phyloP scores from a whole-genome alignment of 257 asterid genomes.

The Leonotis leonurus region DNA sequence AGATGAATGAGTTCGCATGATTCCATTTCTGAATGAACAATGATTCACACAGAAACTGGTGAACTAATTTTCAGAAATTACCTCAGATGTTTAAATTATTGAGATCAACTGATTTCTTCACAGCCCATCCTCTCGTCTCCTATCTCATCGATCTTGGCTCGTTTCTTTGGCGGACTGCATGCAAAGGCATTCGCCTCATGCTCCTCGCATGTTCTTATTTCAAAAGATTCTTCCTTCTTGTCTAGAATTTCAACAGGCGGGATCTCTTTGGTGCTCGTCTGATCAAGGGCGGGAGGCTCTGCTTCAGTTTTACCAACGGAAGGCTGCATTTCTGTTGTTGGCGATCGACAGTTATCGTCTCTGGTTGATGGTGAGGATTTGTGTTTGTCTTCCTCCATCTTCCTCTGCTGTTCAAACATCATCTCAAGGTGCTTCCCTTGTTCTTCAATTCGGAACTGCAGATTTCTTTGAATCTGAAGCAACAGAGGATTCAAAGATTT shows the following conservation, averaged over 20 bases:
- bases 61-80: too few species aligned
- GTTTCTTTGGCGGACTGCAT: slow-evolving; percentile 34
- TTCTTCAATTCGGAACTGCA: slow-evolving; percentile 88
- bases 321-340: slow-evolving; percentile 18
- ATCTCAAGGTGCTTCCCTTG: slow-evolving; percentile 73
- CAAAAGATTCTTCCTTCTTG: slow-evolving; percentile 21
- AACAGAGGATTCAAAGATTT: neutral
- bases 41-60: too few species aligned
- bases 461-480: slow-evolving; percentile 74
- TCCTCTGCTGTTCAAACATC: slow-evolving; percentile 73
- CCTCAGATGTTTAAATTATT: slow-evolving; percentile 5
- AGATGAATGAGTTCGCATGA: neutral
- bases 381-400: slow-evolving; percentile 47
- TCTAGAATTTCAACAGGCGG: slow-evolving; percentile 12
- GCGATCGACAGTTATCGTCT: slow-evolving; percentile 25
- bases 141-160: slow-evolving; percentile 41
- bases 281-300: slow-evolving; percentile 27
- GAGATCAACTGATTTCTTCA: neutral
- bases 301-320: slow-evolving; percentile 14
- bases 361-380: slow-evolving; percentile 32
- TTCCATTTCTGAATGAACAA: slow-evolving; percentile 20
- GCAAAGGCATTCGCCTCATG: slow-evolving; percentile 15
- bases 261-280: neutral
- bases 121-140: neutral
- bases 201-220: slow-evolving; percentile 25